Base-by-base conservation (phyloP, 352 stramenopile genomes). In the Aphanomyces euteiches region DNA sequence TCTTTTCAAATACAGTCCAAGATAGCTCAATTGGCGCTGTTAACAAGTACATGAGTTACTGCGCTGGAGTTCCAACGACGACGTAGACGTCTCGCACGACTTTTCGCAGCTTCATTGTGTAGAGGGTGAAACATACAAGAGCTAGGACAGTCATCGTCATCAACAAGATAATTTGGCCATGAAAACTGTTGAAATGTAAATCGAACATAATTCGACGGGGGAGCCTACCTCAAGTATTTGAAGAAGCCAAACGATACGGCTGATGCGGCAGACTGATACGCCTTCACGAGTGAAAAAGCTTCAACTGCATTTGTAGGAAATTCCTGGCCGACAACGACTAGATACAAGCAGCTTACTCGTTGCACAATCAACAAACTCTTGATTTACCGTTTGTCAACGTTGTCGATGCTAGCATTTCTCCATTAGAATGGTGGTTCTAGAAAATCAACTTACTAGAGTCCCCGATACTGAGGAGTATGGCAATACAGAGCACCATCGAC, bases 241-340 rank as follows among this genome's bases (percentile, higher is more conserved):
- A 67, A 37, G 21, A 36, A 36, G 17, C 48, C 48, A 13, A 67
- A 67, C 38, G 28, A 53, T 7, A 57, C 15, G 47, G 28, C 47
- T 6, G 37, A 37, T 6, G 59, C 59, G n/a, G 38, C 59, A 12
- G 59, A 67, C 10, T 67, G 59, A 19, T 56, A 67, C n/a, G 54
- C 59, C 2, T 40, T 36, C 15, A 67, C 48, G 19, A 67, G 28
- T 4, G 59, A 67, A n/a, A 67, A 67, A 1, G 59, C 59, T 21
- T 56, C 54, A 12, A 67, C 8, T 57, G 59, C 59, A 56, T 67
- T 67, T 7, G 41, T 40, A 12, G 59, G 21, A 19, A 67, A 67
- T 36, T 67, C 59, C 54, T 67, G 59, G 41, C 59, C 59, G 10
- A 67, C 10, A 17, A 67, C n/a, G 15, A 56, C 59, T 67, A 67